Evolutionary conservation across 257 asterid genomes (phyloP).

Genomic region (Solanum boliviense): DNA sequence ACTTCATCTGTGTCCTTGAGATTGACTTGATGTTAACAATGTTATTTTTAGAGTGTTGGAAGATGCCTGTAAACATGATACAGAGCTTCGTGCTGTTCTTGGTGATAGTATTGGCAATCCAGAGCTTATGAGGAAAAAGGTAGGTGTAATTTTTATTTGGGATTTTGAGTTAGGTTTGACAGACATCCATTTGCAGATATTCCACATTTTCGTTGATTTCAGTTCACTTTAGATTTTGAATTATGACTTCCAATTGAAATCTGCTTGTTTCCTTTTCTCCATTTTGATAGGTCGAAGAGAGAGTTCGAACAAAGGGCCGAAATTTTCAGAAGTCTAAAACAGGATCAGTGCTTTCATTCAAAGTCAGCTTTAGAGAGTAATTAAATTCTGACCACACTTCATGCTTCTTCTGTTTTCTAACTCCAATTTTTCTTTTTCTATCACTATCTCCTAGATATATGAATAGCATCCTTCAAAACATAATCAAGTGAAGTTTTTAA

Average conservation of each 20-base stretch:
- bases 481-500: not conserved
- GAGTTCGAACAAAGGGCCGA: slow-evolving; percentile 73
- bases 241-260: not conserved
- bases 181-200: not conserved
- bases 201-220: not conserved
- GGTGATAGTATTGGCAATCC: slow-evolving; percentile 95
- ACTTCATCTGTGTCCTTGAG: not conserved
- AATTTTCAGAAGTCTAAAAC: slow-evolving; percentile 76
- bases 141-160: slow-evolving; percentile 3
- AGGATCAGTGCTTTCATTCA: slow-evolving; percentile 88
- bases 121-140: slow-evolving; percentile 81
- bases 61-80: slow-evolving; percentile 77
- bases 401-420: not conserved
- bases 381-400: slow-evolving; percentile 3
- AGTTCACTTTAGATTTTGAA: not conserved
- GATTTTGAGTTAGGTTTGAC: not conserved
- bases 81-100: slow-evolving; percentile 84
- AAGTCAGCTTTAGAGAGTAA: slow-evolving; percentile 99
- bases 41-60: slow-evolving; percentile 59
- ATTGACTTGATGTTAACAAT: not conserved
- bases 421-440: not conserved
- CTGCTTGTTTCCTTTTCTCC: not conserved
- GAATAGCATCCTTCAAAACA: not conserved
- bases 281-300: slow-evolving; percentile 73
- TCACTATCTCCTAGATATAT: not conserved